Conservation (phyloP, 352 stramenopile species). For the Sclerospora graminicola region DNA sequence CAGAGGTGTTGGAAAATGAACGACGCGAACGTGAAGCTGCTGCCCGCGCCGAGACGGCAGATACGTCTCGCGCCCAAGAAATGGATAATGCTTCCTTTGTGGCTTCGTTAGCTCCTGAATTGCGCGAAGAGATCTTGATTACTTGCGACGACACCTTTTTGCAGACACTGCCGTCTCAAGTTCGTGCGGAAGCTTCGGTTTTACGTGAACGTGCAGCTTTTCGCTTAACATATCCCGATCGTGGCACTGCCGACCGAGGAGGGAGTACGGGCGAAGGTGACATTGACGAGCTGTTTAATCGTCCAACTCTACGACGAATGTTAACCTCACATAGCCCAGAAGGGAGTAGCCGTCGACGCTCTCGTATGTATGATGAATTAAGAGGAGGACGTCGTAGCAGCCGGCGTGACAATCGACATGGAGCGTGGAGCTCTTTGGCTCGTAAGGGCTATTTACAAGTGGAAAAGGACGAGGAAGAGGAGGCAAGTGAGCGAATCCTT, state of each 20-base stretch:
- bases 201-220: conserved; percentile 89
- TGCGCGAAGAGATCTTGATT: conserved; percentile 95
- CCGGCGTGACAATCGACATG: conserved; percentile 22
- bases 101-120: conserved; percentile 90
- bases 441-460: conserved; percentile 59
- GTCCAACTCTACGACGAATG: conserved; percentile 69
- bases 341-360: conserved; percentile 26
- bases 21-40: conserved; percentile 83
- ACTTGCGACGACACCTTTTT: conserved; percentile 94
- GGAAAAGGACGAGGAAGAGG: conserved; percentile 65
- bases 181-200: conserved; percentile 93
- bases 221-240: conserved; percentile 50
- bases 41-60: conserved; percentile 53
- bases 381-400: conserved; percentile 32
- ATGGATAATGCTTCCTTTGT: conserved; percentile 99
- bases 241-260: conserved; percentile 15
- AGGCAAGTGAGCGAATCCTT: conserved; percentile 44
- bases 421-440: conserved; percentile 3
- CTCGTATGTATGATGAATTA: conserved; percentile 34
- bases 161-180: conserved; percentile 88
- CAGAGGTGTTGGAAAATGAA: conserved; percentile 95
- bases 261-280: conserved; percentile 25
- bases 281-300: conserved; percentile 58
- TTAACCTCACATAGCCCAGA: conserved; percentile 64
- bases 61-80: conserved; percentile 93